These are phyloP conservation scores for Aspergillus oerlinghausenensis DNA, from an alignment of 2,329 filamentous ascomycete species.

Conservation along the genomic window DNA sequence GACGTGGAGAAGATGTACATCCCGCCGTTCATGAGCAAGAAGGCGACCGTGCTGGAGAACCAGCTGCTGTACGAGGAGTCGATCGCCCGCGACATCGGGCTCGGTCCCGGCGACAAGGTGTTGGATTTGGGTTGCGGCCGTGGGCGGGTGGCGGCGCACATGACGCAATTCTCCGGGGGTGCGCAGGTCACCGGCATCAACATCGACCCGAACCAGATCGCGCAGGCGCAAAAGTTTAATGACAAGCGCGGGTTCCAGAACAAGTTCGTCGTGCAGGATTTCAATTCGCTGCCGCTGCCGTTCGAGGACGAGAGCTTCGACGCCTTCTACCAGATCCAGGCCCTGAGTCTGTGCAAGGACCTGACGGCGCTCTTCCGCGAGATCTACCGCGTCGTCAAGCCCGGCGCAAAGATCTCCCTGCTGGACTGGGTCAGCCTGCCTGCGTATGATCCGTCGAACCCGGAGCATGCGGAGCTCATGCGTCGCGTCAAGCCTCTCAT, in stretches of 20 bases:
- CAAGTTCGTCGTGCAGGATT: conserved; percentile 48
- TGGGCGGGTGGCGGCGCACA: conserved; percentile 52
- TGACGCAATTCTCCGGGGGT: conserved; percentile 47
- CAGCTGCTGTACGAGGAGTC: conserved; percentile 52
- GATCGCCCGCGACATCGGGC: conserved; percentile 44
- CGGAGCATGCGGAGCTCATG: conserved; percentile 50
- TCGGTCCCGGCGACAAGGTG: conserved; percentile 44
- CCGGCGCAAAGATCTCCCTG: conserved; percentile 48
- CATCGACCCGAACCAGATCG: conserved; percentile 52
- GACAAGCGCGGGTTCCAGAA: conserved; percentile 42
- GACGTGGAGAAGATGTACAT: conserved; percentile 59
- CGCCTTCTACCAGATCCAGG: conserved; percentile 56
- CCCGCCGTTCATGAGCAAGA: conserved; percentile 50
- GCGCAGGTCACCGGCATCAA: conserved; percentile 50
- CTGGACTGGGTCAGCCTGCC: conserved; percentile 53
- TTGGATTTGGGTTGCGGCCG: conserved; percentile 52
- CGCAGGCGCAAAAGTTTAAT: conserved; percentile 45
- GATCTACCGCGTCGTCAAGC: conserved; percentile 48
- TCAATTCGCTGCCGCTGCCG: conserved; percentile 50
- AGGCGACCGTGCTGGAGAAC: conserved; percentile 48
- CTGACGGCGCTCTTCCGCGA: conserved; percentile 45
- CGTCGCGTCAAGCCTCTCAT: conserved; percentile 53
- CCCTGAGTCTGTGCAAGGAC: conserved; percentile 51
- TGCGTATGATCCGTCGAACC: conserved; percentile 45
- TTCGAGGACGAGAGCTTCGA: conserved; percentile 49